A percentile compares a stretch with the other conserved stretches of the same genome.
These are phyloP conservation scores for Colletotrichum neosansevieriae DNA, from an alignment of 2,329 filamentous ascomycete genomes.

Conservation along the genomic window DNA sequence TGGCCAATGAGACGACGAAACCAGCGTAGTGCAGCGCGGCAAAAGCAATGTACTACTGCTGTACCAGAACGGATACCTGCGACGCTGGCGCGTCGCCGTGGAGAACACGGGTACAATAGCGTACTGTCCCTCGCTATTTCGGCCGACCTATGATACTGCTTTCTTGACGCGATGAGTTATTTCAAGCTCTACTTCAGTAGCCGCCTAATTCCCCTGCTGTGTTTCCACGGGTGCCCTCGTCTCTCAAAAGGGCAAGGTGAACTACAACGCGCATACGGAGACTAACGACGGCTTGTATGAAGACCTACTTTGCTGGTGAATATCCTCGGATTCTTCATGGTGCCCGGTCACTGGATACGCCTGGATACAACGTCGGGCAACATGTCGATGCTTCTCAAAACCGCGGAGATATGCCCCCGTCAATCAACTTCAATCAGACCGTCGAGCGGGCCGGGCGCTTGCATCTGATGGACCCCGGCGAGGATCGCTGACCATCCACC, in stretches of 20 bases:
- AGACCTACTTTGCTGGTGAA: no score
- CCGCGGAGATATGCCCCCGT: slow-evolving; percentile 4
- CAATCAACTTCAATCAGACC: slow-evolving; percentile 1
- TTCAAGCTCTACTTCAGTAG: slow-evolving; percentile 29
- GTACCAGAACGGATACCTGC: slow-evolving; percentile 34
- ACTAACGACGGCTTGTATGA: no score
- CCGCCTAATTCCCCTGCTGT: not conserved
- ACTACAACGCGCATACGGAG: no score
- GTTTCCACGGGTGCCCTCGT: not conserved
- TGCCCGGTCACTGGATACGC: not conserved
- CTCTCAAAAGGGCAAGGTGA: no score
- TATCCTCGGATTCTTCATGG: no score
- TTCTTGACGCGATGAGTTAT: slow-evolving; percentile 30
- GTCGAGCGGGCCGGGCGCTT: slow-evolving; percentile 38
- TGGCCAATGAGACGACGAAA: slow-evolving; percentile 20
- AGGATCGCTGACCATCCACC: slow-evolving; percentile 30
- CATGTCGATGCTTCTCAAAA: not conserved
- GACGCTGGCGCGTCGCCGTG: slow-evolving; percentile 37
- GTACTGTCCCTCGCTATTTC: slow-evolving; percentile 5
- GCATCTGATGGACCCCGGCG: slow-evolving; percentile 34
- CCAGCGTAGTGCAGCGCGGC: slow-evolving; percentile 39
- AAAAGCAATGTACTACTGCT: slow-evolving; percentile 35
- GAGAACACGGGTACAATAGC: slow-evolving; percentile 12
- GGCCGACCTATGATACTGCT: slow-evolving; percentile 10
- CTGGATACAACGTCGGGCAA: not conserved